These are phyloP conservation scores for Yarrowia sp. DNA, from an alignment of 805 yeast species.

Conservation along the genomic window DNA sequence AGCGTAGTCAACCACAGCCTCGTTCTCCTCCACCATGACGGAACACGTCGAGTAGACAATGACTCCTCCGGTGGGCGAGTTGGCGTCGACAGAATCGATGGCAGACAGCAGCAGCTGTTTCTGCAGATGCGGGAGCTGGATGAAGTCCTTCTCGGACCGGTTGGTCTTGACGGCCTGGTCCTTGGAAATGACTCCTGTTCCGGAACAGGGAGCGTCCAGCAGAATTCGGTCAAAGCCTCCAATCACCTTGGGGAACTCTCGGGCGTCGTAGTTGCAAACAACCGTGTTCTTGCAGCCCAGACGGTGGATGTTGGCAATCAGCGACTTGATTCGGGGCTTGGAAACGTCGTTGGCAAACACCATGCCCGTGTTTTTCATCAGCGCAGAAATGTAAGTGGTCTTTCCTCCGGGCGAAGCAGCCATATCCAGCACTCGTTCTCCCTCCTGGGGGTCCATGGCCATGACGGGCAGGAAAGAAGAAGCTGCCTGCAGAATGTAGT, in stretches of 20 bases:
- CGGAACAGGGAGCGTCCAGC: conserved; percentile 98
- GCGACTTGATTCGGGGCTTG: conserved; percentile 91
- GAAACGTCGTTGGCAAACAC: conserved; percentile 97
- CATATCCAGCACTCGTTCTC: conserved; percentile 95
- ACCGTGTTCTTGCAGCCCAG: conserved; percentile 94
- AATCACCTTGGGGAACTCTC: conserved; percentile 96
- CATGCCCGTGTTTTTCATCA: conserved; percentile 97
- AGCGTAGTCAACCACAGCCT: conserved; percentile 97
- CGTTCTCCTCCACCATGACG: conserved; percentile 97
- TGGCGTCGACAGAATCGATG: conserved; percentile 94
- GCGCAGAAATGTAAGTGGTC: conserved; percentile 88
- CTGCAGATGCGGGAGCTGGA: conserved; percentile 94
- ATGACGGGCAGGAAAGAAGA: conserved; percentile 95
- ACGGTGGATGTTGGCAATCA: conserved; percentile 96
- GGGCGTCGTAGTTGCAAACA: conserved; percentile 96
- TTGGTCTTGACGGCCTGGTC: conserved; percentile 91
- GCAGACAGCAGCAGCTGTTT: conserved; percentile 91
- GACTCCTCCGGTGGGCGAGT: conserved; percentile 85
- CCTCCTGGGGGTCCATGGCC: conserved; percentile 97
- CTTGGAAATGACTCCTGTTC: conserved; percentile 98
- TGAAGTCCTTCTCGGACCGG: conserved; percentile 93
- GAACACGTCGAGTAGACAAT: conserved; percentile 98
- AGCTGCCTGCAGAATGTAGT: conserved; percentile 96
- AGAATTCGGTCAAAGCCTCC: conserved; percentile 96
- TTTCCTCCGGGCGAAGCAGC: conserved; percentile 99